Evolutionary conservation across 148 eudicot species (phyloP), one percentile per base, ranked within the genome.

Genomic region (Rhododendron ovatum): DNA sequence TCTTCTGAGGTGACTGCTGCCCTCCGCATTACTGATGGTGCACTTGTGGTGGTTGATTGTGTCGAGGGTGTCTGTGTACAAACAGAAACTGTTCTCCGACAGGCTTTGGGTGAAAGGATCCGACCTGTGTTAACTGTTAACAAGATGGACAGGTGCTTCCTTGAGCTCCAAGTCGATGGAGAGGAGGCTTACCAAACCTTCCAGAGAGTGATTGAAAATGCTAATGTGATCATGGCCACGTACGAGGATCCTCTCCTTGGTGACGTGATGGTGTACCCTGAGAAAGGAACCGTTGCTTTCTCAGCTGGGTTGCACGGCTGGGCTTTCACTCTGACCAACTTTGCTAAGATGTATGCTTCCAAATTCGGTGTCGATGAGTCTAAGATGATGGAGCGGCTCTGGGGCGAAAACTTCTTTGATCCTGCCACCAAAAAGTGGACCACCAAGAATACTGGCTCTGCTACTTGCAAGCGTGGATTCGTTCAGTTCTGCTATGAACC

Each of bases 71-170:
- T 95, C 15, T 95, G 98, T 89, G 98, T 95, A 85, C 98, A 94
- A 88, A 94, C 98, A 4, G 98, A 95, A 65, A 95, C 98, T 88
- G 98, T 93, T 89, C 98, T 95, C 83, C 91, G 96, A 48, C 96
- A 95, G 85, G 98, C 96, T 77, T 92, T 94, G 87, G 98, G 95
- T 80, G 98, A 94, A 84, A 94, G 95, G 82, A 94, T 94, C 78
- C 88, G 95, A 57, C 98, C 98, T n/a, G 98, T 94, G 8, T 83
- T 94, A 90, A 93, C 98, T 15, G 96, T 95, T 43, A 95, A 95
- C 93, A 95, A 95, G 93, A 95, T 95, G 96, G 98, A 95, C 88
- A 91, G 96, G 90, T 95, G 96, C 73, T 93, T 95, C 90, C 96
- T 95, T 83, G 98, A 95, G 95, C 96, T 95, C 37, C 98, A 95